phyloP scores from a whole-genome alignment of 2,329 filamentous ascomycete genomes.

The Talaromyces islandicus region DNA sequence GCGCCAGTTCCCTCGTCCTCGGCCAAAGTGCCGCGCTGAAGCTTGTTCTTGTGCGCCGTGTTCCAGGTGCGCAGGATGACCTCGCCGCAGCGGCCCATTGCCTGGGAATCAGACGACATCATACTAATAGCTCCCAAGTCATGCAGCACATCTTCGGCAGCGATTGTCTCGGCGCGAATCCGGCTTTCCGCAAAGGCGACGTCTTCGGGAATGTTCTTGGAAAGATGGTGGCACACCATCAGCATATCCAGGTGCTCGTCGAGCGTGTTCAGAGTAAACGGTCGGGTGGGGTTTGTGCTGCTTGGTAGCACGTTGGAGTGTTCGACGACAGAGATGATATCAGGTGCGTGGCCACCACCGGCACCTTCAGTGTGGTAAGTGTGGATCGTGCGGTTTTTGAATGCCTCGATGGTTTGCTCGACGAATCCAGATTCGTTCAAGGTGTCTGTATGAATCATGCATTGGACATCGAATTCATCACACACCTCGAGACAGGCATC shows the following conservation, averaged over 20 bases:
- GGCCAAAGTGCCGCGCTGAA: conserved; percentile 67
- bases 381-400: conserved; percentile 84
- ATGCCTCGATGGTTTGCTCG: conserved; percentile 78
- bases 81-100: conserved; percentile 94
- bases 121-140: conserved; percentile 93
- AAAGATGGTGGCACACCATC: conserved; percentile 95
- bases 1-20: conserved; percentile 75
- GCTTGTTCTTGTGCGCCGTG: conserved; percentile 94
- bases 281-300: conserved; percentile 86
- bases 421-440: conserved; percentile 98
- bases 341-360: conserved; percentile 88
- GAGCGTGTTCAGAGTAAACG: conserved; percentile 84
- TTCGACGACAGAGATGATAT: conserved; percentile 92
- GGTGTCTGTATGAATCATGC: conserved; percentile 91
- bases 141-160: conserved; percentile 91
- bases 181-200: conserved; percentile 91
- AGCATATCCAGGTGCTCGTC: conserved; percentile 98
- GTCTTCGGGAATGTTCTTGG: conserved; percentile 88
- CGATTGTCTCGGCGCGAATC: conserved; percentile 93
- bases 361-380: conserved; percentile 97
- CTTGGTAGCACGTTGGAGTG: conserved; percentile 82
- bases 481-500: conserved; percentile 80
- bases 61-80: conserved; percentile 93
- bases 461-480: conserved; percentile 87
- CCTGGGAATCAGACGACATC: conserved; percentile 94